These are phyloP conservation scores for Gillenia trifoliata DNA, from an alignment of 306 rosid species.

Conservation along the genomic window DNA sequence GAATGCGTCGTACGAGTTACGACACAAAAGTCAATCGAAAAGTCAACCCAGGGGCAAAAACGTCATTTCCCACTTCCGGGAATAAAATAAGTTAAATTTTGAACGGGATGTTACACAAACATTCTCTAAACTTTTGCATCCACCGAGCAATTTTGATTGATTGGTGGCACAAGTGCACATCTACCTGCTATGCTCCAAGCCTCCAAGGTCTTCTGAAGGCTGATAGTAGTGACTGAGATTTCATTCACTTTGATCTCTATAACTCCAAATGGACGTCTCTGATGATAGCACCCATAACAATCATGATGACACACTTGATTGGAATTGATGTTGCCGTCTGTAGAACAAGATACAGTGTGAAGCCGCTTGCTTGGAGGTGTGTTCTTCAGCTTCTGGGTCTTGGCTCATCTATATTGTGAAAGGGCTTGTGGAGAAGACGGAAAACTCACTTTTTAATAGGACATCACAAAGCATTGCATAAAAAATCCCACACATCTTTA, in stretches of 20 bases:
- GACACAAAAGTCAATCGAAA: no score
- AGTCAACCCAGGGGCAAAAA: no score
- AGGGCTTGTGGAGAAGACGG: slow-evolving; percentile 73
- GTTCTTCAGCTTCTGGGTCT: slow-evolving; percentile 78
- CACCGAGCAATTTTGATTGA: no score
- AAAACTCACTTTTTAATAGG: slow-evolving; percentile 19
- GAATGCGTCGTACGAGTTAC: no score
- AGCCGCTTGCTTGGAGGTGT: slow-evolving; percentile 61
- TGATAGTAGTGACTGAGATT: slow-evolving; percentile 63
- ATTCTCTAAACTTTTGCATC: no score
- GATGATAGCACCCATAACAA: slow-evolving; percentile 65
- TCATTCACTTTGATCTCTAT: slow-evolving; percentile 73
- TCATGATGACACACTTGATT: slow-evolving; percentile 63
- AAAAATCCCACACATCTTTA: no score
- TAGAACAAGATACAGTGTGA: slow-evolving; percentile 55
- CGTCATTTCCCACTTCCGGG: no score
- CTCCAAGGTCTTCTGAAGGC: slow-evolving; percentile 69
- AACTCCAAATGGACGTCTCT: slow-evolving; percentile 59
- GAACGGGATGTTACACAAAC: no score
- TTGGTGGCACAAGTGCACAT: no score
- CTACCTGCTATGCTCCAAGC: no score
- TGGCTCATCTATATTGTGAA: slow-evolving; percentile 66
- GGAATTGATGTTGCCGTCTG: slow-evolving; percentile 50
- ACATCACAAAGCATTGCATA: no score
- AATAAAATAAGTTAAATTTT: no score